Evolutionary conservation across 192 early-diverging fungal genomes (phyloP).

Genomic region (Diversispora eburnea): DNA sequence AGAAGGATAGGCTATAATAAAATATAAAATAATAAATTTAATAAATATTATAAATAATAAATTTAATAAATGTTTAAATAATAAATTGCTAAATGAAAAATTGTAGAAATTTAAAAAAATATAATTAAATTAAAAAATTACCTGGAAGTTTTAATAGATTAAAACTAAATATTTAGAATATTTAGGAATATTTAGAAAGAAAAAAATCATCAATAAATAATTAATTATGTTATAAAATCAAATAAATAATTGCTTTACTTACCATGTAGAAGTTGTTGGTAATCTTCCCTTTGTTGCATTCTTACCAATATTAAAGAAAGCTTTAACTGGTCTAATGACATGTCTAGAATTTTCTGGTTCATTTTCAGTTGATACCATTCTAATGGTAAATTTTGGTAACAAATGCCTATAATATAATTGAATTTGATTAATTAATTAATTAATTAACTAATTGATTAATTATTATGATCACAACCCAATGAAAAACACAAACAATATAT

Average conservation of each 20-base stretch:
- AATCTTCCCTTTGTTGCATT: background rate
- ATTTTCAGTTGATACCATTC: slow-evolving; percentile 34
- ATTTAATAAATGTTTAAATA: no score
- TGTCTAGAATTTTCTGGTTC: background rate
- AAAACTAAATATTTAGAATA: slow-evolving; percentile 6
- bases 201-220: background rate
- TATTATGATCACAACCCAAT: background rate
- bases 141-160: slow-evolving; percentile 14
- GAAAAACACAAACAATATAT: background rate
- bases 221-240: background rate
- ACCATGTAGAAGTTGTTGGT: slow-evolving; percentile 20
- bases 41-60: no score
- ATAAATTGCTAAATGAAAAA: no score
- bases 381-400: slow-evolving; percentile 55
- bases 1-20: background rate
- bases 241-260: background rate
- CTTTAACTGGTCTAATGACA: background rate
- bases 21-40: background rate
- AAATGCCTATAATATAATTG: slow-evolving; percentile 23
- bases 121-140: background rate
- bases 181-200: background rate
- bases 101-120: background rate
- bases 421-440: no score
- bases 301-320: slow-evolving; percentile 11
- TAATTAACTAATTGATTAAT: no score